These are phyloP conservation scores for Phialemoniopsis sp. DNA, from an alignment of 2,329 filamentous ascomycete genomes.

Conservation along the genomic window DNA sequence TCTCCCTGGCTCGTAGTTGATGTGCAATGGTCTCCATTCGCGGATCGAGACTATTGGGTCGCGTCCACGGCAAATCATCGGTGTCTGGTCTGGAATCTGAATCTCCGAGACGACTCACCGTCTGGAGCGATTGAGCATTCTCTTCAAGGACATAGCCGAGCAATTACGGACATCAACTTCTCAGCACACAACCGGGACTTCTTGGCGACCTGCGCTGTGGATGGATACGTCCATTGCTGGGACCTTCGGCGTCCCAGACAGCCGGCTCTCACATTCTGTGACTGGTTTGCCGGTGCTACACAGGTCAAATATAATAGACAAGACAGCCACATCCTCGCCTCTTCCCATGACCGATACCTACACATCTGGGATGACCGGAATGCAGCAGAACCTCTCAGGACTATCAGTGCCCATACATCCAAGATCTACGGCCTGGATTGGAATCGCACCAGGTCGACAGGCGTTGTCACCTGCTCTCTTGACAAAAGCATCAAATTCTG, in stretches of 20 bases:
- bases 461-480: slow-evolving; percentile 81
- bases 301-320: slow-evolving; percentile 95
- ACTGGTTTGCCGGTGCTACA: slow-evolving; percentile 90
- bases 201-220: slow-evolving; percentile 85
- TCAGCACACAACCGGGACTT: slow-evolving; percentile 88
- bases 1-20: slow-evolving; percentile 94
- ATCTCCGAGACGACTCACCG: slow-evolving; percentile 68
- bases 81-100: slow-evolving; percentile 90
- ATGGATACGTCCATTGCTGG: slow-evolving; percentile 92
- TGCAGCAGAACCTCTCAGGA: slow-evolving; percentile 71
- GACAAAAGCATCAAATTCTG: slow-evolving; percentile 93
- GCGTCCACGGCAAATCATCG: slow-evolving; percentile 93
- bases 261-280: slow-evolving; percentile 77
- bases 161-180: slow-evolving; percentile 96
- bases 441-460: slow-evolving; percentile 72
- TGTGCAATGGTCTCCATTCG: slow-evolving; percentile 95
- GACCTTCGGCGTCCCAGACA: slow-evolving; percentile 72
- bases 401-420: slow-evolving; percentile 82
- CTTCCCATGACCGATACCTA: slow-evolving; percentile 82
- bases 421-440: slow-evolving; percentile 96
- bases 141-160: slow-evolving; percentile 75
- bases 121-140: slow-evolving; percentile 77
- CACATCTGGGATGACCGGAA: slow-evolving; percentile 88
- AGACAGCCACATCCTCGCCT: slow-evolving; percentile 81
- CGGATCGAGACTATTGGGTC: slow-evolving; percentile 85